phyloP scores from a whole-genome alignment of 495 filamentous ascomycete genomes.

The Neurospora sp. region DNA sequence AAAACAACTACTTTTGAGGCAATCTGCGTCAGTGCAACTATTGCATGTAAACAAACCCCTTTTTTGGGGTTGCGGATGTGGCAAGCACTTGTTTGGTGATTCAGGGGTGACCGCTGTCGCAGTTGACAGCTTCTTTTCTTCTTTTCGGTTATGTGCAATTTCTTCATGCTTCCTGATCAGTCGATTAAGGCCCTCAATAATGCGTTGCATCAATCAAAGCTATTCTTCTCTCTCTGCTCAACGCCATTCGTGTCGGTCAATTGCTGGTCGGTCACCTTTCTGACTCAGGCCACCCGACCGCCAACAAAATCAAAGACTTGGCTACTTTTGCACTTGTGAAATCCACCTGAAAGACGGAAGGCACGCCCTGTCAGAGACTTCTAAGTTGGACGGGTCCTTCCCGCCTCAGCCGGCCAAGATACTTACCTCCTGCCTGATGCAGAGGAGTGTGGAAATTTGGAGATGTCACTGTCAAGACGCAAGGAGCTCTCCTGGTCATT shows the following conservation, averaged over 20 bases:
- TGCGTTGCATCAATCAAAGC: background rate
- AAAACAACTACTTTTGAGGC: background rate
- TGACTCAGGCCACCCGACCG: background rate
- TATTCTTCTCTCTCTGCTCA: background rate
- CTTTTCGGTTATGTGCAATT: too few species aligned
- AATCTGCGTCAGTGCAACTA: background rate
- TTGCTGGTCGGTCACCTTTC: background rate
- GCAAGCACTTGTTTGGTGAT: too few species aligned
- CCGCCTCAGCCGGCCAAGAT: too few species aligned
- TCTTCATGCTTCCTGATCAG: too few species aligned
- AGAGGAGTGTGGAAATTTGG: background rate
- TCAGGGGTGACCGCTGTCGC: too few species aligned
- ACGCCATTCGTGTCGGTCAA: background rate
- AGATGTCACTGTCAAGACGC: background rate
- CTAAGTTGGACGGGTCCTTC: too few species aligned
- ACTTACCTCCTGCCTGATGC: background rate
- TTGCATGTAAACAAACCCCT: background rate
- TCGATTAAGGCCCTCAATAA: too few species aligned
- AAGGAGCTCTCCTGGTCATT: background rate
- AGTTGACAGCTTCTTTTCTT: too few species aligned
- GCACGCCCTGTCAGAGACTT: background rate
- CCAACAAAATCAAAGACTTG: too few species aligned
- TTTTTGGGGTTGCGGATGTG: background rate
- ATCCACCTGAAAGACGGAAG: background rate
- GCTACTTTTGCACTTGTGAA: background rate